Evolutionary conservation across 2,329 filamentous ascomycete genomes (phyloP).

Genomic region (Nigrospora sphaerica): DNA sequence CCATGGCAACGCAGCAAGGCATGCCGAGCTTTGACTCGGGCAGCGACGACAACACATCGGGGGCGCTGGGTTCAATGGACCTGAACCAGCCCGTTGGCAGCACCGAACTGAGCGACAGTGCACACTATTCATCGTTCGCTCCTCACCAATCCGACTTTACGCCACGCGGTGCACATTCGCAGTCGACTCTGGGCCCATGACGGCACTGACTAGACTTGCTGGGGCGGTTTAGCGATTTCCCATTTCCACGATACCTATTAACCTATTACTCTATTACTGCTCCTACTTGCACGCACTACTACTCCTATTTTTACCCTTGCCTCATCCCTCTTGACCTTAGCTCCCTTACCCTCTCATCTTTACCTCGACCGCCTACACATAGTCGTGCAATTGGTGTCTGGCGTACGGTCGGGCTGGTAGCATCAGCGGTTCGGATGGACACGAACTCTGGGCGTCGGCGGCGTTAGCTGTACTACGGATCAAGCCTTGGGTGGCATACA

Average conservation of each 20-base stretch:
- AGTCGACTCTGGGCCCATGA: background rate
- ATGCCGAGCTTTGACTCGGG: background rate
- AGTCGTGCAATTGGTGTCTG: background rate
- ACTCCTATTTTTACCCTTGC: too few relatives aligned
- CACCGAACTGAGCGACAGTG: background rate
- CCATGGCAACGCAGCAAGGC: background rate
- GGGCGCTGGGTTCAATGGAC: background rate
- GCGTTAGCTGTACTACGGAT: background rate
- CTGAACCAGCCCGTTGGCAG: background rate
- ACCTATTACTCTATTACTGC: too few relatives aligned
- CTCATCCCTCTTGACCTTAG: too few relatives aligned
- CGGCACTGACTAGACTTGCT: too few relatives aligned
- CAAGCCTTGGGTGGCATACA: background rate
- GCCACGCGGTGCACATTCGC: background rate
- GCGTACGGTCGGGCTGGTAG: slow-evolving; percentile 1
- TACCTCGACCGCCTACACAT: too few relatives aligned
- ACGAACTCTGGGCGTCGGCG: background rate
- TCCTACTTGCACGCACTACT: too few relatives aligned
- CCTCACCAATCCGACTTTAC: background rate
- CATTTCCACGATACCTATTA: too few relatives aligned
- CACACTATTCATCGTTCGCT: background rate
- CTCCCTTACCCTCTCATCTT: too few relatives aligned
- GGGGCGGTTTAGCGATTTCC: too few relatives aligned
- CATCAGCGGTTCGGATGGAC: slow-evolving; percentile 1
- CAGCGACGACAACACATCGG: background rate